Evolutionary conservation across 2,329 filamentous ascomycete species (phyloP), one percentile per base, ranked within the genome.

Genomic region (Aspergillus latus): DNA sequence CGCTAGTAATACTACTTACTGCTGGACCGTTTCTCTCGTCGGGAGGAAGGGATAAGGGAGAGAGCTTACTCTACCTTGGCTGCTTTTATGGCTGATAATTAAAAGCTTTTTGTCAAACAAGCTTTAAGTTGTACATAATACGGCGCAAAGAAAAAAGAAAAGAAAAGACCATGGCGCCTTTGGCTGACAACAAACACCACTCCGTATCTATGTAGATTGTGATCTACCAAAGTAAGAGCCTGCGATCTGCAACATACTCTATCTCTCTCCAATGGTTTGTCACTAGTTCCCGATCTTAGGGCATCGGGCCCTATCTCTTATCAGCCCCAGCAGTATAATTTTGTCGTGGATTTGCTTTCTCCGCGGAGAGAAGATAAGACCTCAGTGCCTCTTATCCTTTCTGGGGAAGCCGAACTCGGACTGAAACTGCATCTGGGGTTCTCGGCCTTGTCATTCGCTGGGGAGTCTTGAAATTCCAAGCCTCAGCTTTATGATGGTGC

Each of bases 341-440:
- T 39, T 16, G 49, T 52, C 40, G 11, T 45, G 42, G 30, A 16
- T 28, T 44, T 45, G n/a, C 32, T 52, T 52, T 52, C 50, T 52
- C 50, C 50, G 50, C 50, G 50, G 50, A 21, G 2, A 2, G 3
- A 4, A 1, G 50, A 52, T 52, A 52, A 52, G 50, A 42, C 30
- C 16, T 16, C 36, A 5, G 13, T 9, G 5, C 26, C n/a, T 16
- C 16, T 15, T 15, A 34, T 21, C 26, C 44, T 10, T 16, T 6
- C 36, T 49, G 26, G 32, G 47, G 16, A 5, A 30, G 3, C 47
- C 46, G 34, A 49, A 13, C 15, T 28, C 21, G 32, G 11, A 4
- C 26, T 16, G 6, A 13, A 15, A 32, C 8, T 28, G 8, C 13
- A 15, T 32, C 48, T 28, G 39, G 39, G 39, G 39, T 7, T 42